Evolutionary conservation across 345 rosid species (phyloP), one percentile per base, ranked within the genome.

Genomic region (Eucalyptus guilfoylei): DNA sequence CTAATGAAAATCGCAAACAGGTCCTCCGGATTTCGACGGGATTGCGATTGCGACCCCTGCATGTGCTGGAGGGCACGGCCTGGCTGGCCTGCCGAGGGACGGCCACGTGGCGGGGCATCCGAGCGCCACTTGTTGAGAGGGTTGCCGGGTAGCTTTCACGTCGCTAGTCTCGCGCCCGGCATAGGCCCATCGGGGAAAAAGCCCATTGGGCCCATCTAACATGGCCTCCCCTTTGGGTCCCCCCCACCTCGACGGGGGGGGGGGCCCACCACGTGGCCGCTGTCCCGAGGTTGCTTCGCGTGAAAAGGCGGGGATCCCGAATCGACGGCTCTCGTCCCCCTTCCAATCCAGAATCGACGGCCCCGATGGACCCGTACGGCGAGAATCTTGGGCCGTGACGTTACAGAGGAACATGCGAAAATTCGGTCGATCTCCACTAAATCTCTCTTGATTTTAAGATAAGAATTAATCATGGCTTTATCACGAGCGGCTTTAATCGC

Each of bases 1-100:
- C 85, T 76, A 40, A 37, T 11, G 85, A 76, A 76, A 76, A 76
- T 76, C 85, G 8, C 85, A 23, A 40, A 40, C 47, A 21, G 85
- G 30, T 21, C 30, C 83, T 30, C 24, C 85, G 3, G 85, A 40
- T 40, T 12, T 21, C 30, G 85, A 76, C 24, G 47, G 28, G 30
- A 76, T 11, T 4, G 16, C 44, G 85, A 76, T 76, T 40, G 13
- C 26, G 85, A 76, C 85, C 24, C 30, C 34, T 80, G 91, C 94
- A 93, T 92, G 95, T 93, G 95, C 93, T 44, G 83, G 11, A 28
- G 86, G 87, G 89, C 55, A 85, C 85, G 52, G 37, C 58, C 58
- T 8, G 58, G 58, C 11, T 52, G 58, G 58, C 58, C 26, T 52
- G 58, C 58, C 58, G 0, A 52, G 24, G 15, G 42, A 5, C 49